A percentile compares a stretch with the other conserved stretches of the same genome.
Evolutionary conservation across 2,329 filamentous ascomycete species (phyloP).

Genomic region (Xylaria multiplex): DNA sequence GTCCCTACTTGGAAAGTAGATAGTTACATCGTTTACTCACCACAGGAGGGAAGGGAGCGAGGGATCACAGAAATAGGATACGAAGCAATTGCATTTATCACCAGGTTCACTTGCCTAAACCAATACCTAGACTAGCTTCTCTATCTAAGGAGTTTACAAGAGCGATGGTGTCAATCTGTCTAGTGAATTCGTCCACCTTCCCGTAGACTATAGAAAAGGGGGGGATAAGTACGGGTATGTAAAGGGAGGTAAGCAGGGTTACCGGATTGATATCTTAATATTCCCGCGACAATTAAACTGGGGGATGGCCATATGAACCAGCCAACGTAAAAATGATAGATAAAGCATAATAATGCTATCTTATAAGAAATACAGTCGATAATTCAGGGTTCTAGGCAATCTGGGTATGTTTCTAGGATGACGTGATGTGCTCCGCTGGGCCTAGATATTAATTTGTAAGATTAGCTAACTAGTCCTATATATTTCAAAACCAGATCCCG

Average conservation of each 20-base stretch:
- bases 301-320: background rate
- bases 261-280: background rate
- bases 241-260: background rate
- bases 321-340: background rate
- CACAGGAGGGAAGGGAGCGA: too few relatives aligned
- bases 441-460: too few relatives aligned
- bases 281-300: too few relatives aligned
- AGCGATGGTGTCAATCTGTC: background rate
- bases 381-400: too few relatives aligned
- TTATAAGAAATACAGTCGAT: too few relatives aligned
- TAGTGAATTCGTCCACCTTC: background rate
- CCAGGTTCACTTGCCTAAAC: background rate
- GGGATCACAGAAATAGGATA: background rate
- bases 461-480: too few relatives aligned
- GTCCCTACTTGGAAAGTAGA: background rate
- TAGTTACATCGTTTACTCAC: background rate
- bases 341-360: background rate
- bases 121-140: background rate
- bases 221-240: background rate
- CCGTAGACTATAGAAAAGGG: background rate
- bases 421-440: too few relatives aligned
- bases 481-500: too few relatives aligned
- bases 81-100: background rate
- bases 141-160: background rate
- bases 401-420: too few relatives aligned